A percentile compares a stretch with the other conserved stretches of the same genome.
Evolutionary conservation across 192 early-diverging fungal species (phyloP).

Genomic region (Backusella westeae): DNA sequence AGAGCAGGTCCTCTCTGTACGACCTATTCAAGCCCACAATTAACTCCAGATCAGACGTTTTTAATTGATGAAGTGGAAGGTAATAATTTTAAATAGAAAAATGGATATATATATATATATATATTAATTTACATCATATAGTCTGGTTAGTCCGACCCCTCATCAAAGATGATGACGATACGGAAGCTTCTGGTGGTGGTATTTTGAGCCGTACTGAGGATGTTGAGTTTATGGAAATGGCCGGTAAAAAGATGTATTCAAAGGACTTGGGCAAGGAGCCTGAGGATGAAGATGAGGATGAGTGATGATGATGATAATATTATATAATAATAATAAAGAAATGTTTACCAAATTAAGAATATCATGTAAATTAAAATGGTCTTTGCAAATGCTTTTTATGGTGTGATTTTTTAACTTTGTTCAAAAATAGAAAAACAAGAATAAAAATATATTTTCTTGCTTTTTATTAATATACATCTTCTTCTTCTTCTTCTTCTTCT

Average conservation of each 20-base stretch:
- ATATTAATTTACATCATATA: conserved; percentile 13
- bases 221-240: conserved; percentile 72
- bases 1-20: conserved; percentile 57
- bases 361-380: background rate
- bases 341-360: conserved; percentile 13
- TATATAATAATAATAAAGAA: background rate
- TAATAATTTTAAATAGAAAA: conserved; percentile 16
- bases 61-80: conserved; percentile 66
- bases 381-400: background rate
- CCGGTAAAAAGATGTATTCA: conserved; percentile 67
- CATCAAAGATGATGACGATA: conserved; percentile 39
- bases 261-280: conserved; percentile 51
- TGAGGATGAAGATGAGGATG: conserved; percentile 14
- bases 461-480: background rate
- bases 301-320: no score
- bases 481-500: background rate
- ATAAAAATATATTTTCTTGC: background rate
- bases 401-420: background rate
- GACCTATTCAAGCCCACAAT: conserved; percentile 58
- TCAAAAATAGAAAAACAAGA: conserved; percentile 6
- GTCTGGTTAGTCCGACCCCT: conserved; percentile 69
- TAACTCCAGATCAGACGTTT: conserved; percentile 57
- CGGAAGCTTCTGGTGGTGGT: conserved; percentile 45
- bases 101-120: background rate
- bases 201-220: conserved; percentile 64